These are phyloP conservation scores for Myxozyma geophila DNA, from an alignment of 805 yeast species.

Conservation along the genomic window DNA sequence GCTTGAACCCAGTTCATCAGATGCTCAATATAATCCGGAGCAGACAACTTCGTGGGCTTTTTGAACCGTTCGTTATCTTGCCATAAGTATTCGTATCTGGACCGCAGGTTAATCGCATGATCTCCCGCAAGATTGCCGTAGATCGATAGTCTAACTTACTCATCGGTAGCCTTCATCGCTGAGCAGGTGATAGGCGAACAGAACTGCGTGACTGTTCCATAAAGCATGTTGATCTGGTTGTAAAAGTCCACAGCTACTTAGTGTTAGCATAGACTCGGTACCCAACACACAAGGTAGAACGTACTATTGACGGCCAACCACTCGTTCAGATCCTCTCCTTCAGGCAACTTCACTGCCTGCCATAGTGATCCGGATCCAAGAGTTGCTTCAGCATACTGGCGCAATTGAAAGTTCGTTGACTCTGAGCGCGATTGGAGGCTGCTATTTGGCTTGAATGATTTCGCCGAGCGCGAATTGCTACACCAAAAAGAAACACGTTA, in stretches of 20 bases:
- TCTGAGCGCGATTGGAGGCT: constrained; percentile 38
- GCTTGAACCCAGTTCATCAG: constrained; percentile 94
- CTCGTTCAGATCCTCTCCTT: constrained; percentile 87
- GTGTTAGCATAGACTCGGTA: not conserved
- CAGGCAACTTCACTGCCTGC: constrained; percentile 92
- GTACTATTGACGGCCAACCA: constrained; percentile 87
- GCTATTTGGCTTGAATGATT: constrained; percentile 43
- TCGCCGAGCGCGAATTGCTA: constrained; percentile 22
- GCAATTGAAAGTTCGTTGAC: constrained; percentile 51
- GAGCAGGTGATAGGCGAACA: constrained; percentile 97
- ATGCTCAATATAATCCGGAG: constrained; percentile 93
- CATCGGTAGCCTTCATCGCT: constrained; percentile 95
- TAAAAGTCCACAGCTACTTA: constrained; percentile 83
- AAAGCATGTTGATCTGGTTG: constrained; percentile 94
- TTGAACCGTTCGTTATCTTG: constrained; percentile 68
- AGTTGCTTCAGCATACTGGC: constrained; percentile 92
- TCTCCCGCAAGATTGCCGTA: too few relatives aligned
- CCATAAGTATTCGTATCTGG: constrained; percentile 79
- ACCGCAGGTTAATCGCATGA: not conserved
- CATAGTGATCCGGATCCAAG: constrained; percentile 88
- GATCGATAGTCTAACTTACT: constrained; percentile 51
- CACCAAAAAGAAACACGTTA: not conserved
- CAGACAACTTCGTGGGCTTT: constrained; percentile 84
- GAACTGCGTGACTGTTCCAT: constrained; percentile 93
- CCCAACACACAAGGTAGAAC: not conserved